phyloP scores from a whole-genome alignment of 768 basidiomycete species.

The Lanmaoa rubissima region DNA sequence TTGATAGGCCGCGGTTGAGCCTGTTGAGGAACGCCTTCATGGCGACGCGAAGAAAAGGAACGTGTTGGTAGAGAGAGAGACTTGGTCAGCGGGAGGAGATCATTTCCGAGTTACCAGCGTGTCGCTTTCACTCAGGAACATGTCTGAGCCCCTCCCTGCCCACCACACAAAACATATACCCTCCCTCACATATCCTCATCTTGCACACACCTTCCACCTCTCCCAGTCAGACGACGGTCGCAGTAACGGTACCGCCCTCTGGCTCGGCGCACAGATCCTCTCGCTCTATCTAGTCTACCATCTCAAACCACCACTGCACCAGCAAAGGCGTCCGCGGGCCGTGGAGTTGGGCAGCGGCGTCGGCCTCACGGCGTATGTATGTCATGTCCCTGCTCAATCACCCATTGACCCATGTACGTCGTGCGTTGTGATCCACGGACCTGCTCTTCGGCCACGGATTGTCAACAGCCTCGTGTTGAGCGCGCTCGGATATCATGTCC shows the following conservation, averaged over 20 bases:
- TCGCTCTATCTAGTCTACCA: conserved; percentile 54
- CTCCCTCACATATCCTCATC: conserved; percentile 42
- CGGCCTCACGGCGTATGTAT: conserved; percentile 70
- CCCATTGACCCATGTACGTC: neutral
- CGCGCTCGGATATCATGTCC: conserved; percentile 70
- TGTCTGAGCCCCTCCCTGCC: conserved; percentile 41
- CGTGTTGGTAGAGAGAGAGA: neutral
- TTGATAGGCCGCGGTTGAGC: conserved; percentile 62
- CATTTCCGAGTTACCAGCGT: conserved; percentile 19
- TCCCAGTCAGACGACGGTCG: conserved; percentile 58
- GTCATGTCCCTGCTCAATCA: conserved; percentile 1
- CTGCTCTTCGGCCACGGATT: neutral
- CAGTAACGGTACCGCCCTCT: conserved; percentile 80
- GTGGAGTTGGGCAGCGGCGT: conserved; percentile 84
- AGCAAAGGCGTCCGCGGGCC: conserved; percentile 37
- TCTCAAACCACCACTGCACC: conserved; percentile 22
- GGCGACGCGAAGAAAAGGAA: conserved; percentile 12
- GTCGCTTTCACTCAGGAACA: neutral
- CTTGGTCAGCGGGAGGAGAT: conserved; percentile 15
- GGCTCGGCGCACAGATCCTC: conserved; percentile 81
- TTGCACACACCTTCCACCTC: conserved; percentile 45
- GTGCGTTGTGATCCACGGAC: conserved; percentile 4
- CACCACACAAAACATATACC: conserved; percentile 63
- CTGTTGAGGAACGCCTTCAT: conserved; percentile 88
- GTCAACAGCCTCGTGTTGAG: conserved; percentile 55